phyloP scores from a whole-genome alignment of 2,329 filamentous ascomycete species.

The Talaromyces sp. region DNA sequence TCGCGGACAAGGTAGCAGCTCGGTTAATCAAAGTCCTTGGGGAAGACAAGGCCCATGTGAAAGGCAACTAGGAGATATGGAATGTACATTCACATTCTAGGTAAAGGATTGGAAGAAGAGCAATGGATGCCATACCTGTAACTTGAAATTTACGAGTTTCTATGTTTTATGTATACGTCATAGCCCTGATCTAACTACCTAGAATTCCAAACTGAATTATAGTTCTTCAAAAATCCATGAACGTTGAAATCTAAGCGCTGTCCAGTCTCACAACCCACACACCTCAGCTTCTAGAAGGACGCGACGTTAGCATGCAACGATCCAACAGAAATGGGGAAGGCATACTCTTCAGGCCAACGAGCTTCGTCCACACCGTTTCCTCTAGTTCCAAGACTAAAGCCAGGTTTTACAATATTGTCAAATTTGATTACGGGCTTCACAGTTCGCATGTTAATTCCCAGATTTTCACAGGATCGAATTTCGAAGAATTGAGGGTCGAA shows the following conservation, averaged over 20 bases:
- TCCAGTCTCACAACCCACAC: too few relatives aligned
- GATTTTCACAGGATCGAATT: conserved; percentile 23
- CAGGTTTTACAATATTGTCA: conserved; percentile 34
- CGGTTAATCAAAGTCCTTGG: neutral
- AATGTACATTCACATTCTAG: neutral
- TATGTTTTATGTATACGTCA: neutral
- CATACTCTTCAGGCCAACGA: conserved; percentile 42
- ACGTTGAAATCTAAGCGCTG: neutral
- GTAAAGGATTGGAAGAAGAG: neutral
- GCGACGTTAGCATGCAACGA: neutral
- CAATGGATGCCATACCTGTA: neutral
- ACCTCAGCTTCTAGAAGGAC: neutral
- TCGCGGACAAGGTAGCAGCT: neutral
- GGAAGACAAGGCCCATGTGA: neutral
- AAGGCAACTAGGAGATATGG: neutral
- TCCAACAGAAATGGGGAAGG: neutral
- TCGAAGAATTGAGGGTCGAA: conserved; percentile 50
- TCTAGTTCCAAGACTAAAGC: conserved; percentile 48
- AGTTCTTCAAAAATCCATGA: neutral
- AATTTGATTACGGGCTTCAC: conserved; percentile 46
- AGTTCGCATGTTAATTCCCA: conserved; percentile 32
- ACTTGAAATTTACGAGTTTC: neutral
- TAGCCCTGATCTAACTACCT: neutral
- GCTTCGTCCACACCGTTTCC: conserved; percentile 48
- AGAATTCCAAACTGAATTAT: neutral